Evolutionary conservation across 2,329 filamentous ascomycete genomes (phyloP).

Genomic region (Periglandula ipomoeae): DNA sequence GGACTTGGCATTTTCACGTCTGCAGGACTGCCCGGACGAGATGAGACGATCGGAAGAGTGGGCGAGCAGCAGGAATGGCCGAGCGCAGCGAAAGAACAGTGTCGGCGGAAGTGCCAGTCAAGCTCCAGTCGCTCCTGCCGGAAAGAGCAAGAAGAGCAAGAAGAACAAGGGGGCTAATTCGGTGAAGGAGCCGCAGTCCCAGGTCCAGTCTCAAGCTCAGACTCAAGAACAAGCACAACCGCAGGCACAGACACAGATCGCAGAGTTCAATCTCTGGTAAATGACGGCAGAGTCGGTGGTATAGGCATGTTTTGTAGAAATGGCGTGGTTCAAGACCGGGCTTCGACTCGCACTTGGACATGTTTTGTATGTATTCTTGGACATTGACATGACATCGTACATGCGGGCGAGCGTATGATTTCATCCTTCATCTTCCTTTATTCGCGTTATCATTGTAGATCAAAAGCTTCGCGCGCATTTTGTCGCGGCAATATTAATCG

Average conservation of each 20-base stretch:
- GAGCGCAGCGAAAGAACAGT: neutral
- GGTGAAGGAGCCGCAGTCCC: neutral
- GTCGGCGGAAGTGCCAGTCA: neutral
- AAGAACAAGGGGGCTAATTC: neutral
- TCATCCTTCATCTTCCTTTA: neutral
- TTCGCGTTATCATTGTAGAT: neutral
- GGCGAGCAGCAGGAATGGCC: neutral
- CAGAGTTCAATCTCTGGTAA: conserved; percentile 2
- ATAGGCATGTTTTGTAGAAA: neutral
- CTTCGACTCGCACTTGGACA: too few species aligned
- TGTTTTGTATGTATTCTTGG: too few species aligned
- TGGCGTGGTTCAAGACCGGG: too few species aligned
- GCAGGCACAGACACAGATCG: neutral
- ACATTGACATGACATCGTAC: too few species aligned
- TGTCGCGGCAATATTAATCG: neutral
- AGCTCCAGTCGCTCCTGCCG: neutral
- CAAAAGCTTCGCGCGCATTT: too few species aligned
- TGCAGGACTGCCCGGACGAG: conserved; percentile 5
- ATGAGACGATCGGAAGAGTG: conserved; percentile 1
- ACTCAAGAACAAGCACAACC: neutral
- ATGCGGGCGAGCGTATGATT: neutral
- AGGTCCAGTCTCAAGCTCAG: neutral
- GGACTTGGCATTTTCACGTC: conserved; percentile 2
- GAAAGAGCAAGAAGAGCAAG: neutral
- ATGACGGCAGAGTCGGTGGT: neutral